Base-by-base conservation (phyloP, 306 rosid genomes). In the Malus fusca region DNA sequence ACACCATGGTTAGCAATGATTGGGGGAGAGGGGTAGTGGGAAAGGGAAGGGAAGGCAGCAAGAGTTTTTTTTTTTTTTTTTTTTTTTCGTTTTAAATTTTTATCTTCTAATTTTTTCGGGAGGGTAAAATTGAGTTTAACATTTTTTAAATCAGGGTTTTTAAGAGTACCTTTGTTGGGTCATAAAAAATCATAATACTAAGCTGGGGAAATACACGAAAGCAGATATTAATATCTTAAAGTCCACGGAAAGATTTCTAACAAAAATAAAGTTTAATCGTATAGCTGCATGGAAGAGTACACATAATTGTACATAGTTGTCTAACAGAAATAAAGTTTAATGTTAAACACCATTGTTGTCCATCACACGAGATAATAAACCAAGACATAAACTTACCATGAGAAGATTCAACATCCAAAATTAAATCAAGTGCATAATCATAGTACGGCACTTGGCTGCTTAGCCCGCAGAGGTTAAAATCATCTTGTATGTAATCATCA, bases 381-480 rank as follows among this genome's bases (percentile, higher is more conserved):
- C 51, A 67, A 35, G 71, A 55, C 19, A 61, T 44, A 60, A 62
- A 77, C 88, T 75, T 82, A 91, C 97, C 96, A 66, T 89, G 90
- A 56, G 96, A 89, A 33, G 95, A 77, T 23, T 91, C 97, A 72
- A 89, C 91, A 73, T 91, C 97, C 87, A 91, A 76, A 76, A 91
- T 89, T 75, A 91, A 75, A 84, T 91, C 97, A 79, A 91, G 95
- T 6, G 97, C 97, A 84, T 88, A 89, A 77, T 91, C 97, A 79
- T 89, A 91, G 68, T 91, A 89, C 1, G 97, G 97, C 71, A 91
- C 97, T 89, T 85, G 96, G 62, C 86, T 81, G 86, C 96, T 86
- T 81, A 91, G 82, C 72, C 97, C 97, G 80, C 89, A 89, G 67
- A 91, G 97, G 84, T 91, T 91, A 85, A 91, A 91, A 73, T 91